These are phyloP conservation scores for Athelia sp. DNA, from an alignment of 1,284 basidiomycete genomes.

Conservation along the genomic window DNA sequence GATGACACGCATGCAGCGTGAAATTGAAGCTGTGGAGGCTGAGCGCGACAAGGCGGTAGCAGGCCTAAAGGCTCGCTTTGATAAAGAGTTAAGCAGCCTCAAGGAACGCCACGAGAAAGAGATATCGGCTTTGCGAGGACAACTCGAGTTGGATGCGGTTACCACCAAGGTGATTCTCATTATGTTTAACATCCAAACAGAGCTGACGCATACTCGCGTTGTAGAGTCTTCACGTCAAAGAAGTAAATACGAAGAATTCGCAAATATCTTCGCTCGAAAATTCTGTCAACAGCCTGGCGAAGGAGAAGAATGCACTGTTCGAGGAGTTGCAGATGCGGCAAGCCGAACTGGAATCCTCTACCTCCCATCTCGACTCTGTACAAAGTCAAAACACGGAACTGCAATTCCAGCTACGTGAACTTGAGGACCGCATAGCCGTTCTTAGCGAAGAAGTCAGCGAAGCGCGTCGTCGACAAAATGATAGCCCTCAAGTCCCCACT, in stretches of 20 bases:
- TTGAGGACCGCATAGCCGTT: conserved; percentile 63
- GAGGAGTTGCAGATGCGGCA: conserved; percentile 82
- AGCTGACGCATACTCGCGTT: conserved; percentile 6
- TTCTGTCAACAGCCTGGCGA: conserved; percentile 59
- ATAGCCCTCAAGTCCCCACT: conserved; percentile 36
- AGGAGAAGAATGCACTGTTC: conserved; percentile 76
- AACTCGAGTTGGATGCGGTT: conserved; percentile 74
- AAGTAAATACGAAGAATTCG: conserved; percentile 54
- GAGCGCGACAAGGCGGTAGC: conserved; percentile 71
- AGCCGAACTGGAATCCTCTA: conserved; percentile 81
- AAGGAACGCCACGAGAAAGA: conserved; percentile 78
- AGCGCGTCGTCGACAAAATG: conserved; percentile 51
- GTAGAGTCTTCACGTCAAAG: conserved; percentile 70
- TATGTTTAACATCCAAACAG: neutral
- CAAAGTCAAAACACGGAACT: conserved; percentile 78
- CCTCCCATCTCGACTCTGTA: conserved; percentile 67
- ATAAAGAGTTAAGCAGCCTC: conserved; percentile 61
- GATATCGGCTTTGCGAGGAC: conserved; percentile 53
- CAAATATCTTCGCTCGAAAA: conserved; percentile 70
- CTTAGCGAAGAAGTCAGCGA: conserved; percentile 74
- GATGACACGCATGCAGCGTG: conserved; percentile 46
- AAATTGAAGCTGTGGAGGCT: conserved; percentile 52
- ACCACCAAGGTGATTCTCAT: conserved; percentile 59
- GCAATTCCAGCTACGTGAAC: conserved; percentile 80
- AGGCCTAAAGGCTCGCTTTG: conserved; percentile 68